Conservation (phyloP, 768 basidiomycete species). For the Lactarius akahatsu region DNA sequence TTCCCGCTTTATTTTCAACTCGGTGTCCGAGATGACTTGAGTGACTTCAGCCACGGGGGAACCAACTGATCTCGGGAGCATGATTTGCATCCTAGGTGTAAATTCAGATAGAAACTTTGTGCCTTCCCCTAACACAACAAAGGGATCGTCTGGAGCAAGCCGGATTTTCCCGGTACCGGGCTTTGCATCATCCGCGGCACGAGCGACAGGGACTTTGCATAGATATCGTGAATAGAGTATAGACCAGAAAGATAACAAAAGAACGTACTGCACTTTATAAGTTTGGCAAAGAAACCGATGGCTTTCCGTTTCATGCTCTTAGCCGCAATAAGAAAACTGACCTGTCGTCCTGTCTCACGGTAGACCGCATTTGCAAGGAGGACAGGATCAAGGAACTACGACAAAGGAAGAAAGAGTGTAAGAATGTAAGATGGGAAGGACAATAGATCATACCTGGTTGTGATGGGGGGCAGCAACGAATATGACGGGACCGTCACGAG, state of each 20-base stretch:
- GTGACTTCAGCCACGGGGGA: slow-evolving; percentile 80
- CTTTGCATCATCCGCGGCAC: slow-evolving; percentile 84
- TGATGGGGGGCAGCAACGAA: slow-evolving; percentile 93
- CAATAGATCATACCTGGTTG: slow-evolving; percentile 63
- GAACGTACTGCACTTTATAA: slow-evolving; percentile 84
- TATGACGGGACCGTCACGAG: slow-evolving; percentile 83
- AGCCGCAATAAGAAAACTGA: slow-evolving; percentile 85
- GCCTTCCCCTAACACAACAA: slow-evolving; percentile 75
- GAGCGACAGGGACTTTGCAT: slow-evolving; percentile 79
- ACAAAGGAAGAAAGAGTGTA: background rate
- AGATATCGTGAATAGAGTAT: background rate
- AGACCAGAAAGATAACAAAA: background rate
- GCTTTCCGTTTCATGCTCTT: slow-evolving; percentile 80
- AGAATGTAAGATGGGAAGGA: slow-evolving; percentile 11
- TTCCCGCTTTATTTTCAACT: slow-evolving; percentile 81
- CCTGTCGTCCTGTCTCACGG: slow-evolving; percentile 75
- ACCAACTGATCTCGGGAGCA: slow-evolving; percentile 78
- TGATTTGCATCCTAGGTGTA: slow-evolving; percentile 75
- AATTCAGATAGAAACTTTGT: slow-evolving; percentile 79
- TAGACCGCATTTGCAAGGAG: slow-evolving; percentile 80
- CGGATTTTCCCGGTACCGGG: slow-evolving; percentile 70
- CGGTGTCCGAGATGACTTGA: slow-evolving; percentile 86
- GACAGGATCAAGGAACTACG: slow-evolving; percentile 87
- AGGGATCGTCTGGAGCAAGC: slow-evolving; percentile 74
- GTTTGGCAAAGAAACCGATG: slow-evolving; percentile 70